Evolutionary conservation across 805 yeast species (phyloP).

Genomic region (Wickerhamiella alocasiicola): DNA sequence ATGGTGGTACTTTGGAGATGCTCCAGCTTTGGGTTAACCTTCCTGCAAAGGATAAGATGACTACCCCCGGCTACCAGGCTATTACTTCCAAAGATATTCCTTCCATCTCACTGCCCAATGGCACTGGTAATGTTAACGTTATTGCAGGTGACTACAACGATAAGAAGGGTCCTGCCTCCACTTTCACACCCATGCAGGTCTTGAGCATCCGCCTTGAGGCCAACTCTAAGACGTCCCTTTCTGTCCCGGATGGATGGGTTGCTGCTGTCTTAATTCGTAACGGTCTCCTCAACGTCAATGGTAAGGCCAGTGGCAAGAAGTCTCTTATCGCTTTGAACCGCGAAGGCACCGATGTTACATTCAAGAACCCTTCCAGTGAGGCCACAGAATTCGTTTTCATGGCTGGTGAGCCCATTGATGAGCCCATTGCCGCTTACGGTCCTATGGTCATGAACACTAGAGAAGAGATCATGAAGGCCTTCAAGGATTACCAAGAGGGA

Average conservation of each 20-base stretch:
- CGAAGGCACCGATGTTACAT: constrained; percentile 27
- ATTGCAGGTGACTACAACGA: constrained; percentile 70
- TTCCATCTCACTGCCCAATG: constrained; percentile 43
- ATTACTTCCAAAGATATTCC: constrained; percentile 59
- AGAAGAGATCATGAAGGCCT: constrained; percentile 55
- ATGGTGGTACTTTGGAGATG: constrained; percentile 43
- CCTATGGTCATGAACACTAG: constrained; percentile 74
- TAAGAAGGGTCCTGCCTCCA: constrained; percentile 57
- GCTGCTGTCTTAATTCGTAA: constrained; percentile 54
- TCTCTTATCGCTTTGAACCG: constrained; percentile 34
- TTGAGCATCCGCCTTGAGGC: constrained; percentile 54
- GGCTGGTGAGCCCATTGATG: constrained; percentile 65
- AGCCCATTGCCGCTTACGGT: constrained; percentile 73
- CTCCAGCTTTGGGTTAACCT: constrained; percentile 81
- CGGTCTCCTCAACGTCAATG: constrained; percentile 44
- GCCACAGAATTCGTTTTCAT: constrained; percentile 55
- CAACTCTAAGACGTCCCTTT: constrained; percentile 52
- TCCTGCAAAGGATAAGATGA: constrained; percentile 49
- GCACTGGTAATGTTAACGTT: constrained; percentile 53
- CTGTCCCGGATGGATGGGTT: constrained; percentile 48
- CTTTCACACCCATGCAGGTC: constrained; percentile 70
- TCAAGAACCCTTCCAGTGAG: constrained; percentile 19
- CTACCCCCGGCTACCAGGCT: constrained; percentile 66
- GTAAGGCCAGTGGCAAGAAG: constrained; percentile 21
- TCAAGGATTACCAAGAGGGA: constrained; percentile 51